phyloP scores from a whole-genome alignment of 1,284 basidiomycete species.

The Cronartium quercuum region DNA sequence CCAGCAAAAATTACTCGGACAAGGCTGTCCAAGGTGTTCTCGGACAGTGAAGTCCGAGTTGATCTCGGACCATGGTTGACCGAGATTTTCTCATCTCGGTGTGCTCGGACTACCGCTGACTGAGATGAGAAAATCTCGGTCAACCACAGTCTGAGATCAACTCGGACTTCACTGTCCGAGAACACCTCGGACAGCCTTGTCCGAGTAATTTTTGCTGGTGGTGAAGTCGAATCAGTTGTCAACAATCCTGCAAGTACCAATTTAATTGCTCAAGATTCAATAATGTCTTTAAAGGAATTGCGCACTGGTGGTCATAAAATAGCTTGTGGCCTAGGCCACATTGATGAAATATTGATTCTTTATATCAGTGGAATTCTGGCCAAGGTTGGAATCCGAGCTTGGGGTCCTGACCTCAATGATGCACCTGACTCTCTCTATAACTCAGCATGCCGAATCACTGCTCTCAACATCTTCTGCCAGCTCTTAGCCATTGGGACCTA shows the following conservation, averaged over 20 bases:
- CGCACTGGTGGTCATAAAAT: neutral
- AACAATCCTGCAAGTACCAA: neutral
- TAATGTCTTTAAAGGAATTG: neutral
- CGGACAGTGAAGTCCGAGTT: too few species aligned
- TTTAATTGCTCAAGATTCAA: neutral
- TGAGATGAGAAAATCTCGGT: too few species aligned
- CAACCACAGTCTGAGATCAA: too few species aligned
- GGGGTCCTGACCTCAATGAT: neutral
- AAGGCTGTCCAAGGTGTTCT: too few species aligned
- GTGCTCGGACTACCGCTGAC: too few species aligned
- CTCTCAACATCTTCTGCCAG: neutral
- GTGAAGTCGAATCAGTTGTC: neutral
- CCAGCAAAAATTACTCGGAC: too few species aligned
- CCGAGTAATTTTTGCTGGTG: too few species aligned
- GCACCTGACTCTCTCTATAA: neutral
- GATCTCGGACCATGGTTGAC: too few species aligned
- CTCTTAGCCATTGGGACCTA: neutral
- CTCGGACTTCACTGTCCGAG: too few species aligned
- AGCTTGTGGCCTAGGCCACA: neutral
- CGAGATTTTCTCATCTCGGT: too few species aligned
- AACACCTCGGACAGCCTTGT: too few species aligned
- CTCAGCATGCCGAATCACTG: neutral
- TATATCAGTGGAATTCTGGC: neutral
- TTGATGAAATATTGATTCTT: neutral
- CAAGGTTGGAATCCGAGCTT: neutral